Base-by-base conservation (phyloP, 306 rosid species). In the Biancaea sappan region DNA sequence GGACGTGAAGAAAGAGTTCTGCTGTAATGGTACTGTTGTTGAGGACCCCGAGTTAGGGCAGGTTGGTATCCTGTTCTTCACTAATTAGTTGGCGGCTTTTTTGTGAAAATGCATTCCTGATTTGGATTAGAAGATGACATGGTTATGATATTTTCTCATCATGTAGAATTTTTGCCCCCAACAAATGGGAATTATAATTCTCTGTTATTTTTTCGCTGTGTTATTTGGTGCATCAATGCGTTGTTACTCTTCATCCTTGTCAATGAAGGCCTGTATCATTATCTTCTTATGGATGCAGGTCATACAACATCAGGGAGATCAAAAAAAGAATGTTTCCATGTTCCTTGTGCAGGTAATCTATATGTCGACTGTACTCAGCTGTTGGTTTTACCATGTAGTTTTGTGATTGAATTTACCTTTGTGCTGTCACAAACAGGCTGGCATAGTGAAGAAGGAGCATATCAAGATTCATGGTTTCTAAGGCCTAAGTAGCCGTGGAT, bases 251-350 rank as follows among this genome's bases (percentile, higher is more conserved):
- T 73, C 1, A 28, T 14, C 15, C 37, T 26, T 28, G n/a, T 24
- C 6, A n/a, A n/a, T 19, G 13, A 16, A 22, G 31, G 48, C 38
- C 22, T 65, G 18, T n/a, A 53, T n/a, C 14, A n/a, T 76, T 41
- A 18, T 32, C 6, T 6, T 26, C 19, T 35, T 24, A 11, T 44
- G 35, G 8, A 34, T 65, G 63, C 54, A 79, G 83, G 83, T 79
- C 73, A 72, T 79, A 34, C 83, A 79, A 66, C 78, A 72, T 65
- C 83, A 79, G 83, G 83, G 83, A 66, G 83, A 79, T 79, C 83
- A 79, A 66, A 72, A 79, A 61, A 79, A 72, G 69, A 79, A 79
- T 66, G 83, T 79, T 34, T 79, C 83, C 40, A 79, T 70, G 51
- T 79, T 79, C 70, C 83, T 79, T 35, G 79, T 79, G 47, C 79